phyloP scores from a whole-genome alignment of 768 basidiomycete species.

The Glaciozyma antarctica region DNA sequence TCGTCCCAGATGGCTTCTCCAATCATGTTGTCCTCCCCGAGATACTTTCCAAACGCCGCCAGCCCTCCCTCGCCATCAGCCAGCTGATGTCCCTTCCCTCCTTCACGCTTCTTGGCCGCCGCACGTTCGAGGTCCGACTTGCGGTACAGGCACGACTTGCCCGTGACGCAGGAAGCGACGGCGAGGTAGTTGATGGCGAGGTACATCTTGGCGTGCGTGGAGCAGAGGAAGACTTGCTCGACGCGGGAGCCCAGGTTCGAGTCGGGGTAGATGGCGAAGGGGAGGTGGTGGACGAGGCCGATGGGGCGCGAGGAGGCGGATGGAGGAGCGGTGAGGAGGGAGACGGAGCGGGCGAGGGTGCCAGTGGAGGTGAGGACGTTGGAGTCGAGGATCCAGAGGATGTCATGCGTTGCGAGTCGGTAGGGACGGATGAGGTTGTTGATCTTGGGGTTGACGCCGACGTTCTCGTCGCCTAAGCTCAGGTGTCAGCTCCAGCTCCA shows the following conservation, averaged over 20 bases:
- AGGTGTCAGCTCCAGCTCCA: not conserved
- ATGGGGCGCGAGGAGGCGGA: constrained; percentile 40
- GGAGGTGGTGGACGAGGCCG: constrained; percentile 89
- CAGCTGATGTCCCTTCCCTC: constrained; percentile 11
- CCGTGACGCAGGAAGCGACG: constrained; percentile 89
- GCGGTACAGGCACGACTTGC: constrained; percentile 90
- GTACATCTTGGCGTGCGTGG: constrained; percentile 99
- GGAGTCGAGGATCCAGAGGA: constrained; percentile 96
- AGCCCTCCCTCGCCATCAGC: constrained; percentile 39
- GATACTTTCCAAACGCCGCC: constrained; percentile 69
- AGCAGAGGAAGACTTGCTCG: constrained; percentile 91
- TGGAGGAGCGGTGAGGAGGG: constrained; percentile 41
- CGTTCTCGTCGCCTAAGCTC: constrained; percentile 59
- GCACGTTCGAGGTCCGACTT: constrained; percentile 75
- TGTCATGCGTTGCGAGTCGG: constrained; percentile 67
- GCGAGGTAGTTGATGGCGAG: constrained; percentile 83
- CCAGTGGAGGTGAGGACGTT: constrained; percentile 70
- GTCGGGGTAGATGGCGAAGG: constrained; percentile 67
- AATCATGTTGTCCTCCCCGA: constrained; percentile 99
- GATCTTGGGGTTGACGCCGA: constrained; percentile 93
- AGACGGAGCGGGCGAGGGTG: constrained; percentile 71
- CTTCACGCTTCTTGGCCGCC: constrained; percentile 41
- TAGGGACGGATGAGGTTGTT: constrained; percentile 89
- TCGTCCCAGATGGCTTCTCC: constrained; percentile 88
- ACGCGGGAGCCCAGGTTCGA: constrained; percentile 64